Percentiles rank a stretch among this genome's conserved stretches.
phyloP scores from a whole-genome alignment of 2,329 filamentous ascomycete species.

The Aspergillus texensis region DNA sequence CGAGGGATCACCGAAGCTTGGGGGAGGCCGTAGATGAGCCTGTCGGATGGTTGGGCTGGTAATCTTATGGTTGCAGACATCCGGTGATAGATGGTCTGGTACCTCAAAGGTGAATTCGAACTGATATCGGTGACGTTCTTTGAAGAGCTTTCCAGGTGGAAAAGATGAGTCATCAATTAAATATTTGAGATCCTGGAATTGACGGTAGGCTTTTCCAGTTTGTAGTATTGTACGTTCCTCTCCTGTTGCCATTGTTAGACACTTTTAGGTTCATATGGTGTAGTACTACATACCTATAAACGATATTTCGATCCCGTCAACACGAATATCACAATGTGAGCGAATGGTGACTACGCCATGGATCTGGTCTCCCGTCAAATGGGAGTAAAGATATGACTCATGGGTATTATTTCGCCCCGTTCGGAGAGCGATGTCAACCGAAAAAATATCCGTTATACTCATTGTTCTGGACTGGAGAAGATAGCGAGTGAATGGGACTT shows the following conservation, averaged over 20 bases:
- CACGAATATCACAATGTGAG: conserved; percentile 4
- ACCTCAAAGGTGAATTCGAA: conserved; percentile 13
- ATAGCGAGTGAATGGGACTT: too few species aligned
- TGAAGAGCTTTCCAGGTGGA: conserved; percentile 10
- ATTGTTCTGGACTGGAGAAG: not conserved
- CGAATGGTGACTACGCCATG: conserved; percentile 9
- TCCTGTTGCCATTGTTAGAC: conserved; percentile 6
- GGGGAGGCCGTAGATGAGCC: conserved; percentile 20
- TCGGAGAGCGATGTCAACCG: not conserved
- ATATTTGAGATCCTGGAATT: conserved; percentile 12
- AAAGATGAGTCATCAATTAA: not conserved
- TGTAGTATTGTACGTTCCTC: conserved; percentile 12
- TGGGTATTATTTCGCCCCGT: not conserved
- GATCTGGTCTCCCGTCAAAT: conserved; percentile 13
- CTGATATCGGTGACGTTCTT: conserved; percentile 3
- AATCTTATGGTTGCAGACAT: conserved; percentile 7
- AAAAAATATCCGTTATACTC: not conserved
- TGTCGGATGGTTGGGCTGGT: conserved; percentile 10
- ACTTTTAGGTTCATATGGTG: fast-evolving
- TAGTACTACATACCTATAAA: conserved; percentile 6
- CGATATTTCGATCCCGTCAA: conserved; percentile 10
- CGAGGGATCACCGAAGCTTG: conserved; percentile 19
- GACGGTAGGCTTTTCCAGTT: conserved; percentile 8
- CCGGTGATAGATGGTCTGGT: conserved; percentile 13
- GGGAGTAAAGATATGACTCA: conserved; percentile 8